These are phyloP conservation scores for Aspergillus pseudotamarii DNA, from an alignment of 2,329 filamentous ascomycete species.

Conservation along the genomic window DNA sequence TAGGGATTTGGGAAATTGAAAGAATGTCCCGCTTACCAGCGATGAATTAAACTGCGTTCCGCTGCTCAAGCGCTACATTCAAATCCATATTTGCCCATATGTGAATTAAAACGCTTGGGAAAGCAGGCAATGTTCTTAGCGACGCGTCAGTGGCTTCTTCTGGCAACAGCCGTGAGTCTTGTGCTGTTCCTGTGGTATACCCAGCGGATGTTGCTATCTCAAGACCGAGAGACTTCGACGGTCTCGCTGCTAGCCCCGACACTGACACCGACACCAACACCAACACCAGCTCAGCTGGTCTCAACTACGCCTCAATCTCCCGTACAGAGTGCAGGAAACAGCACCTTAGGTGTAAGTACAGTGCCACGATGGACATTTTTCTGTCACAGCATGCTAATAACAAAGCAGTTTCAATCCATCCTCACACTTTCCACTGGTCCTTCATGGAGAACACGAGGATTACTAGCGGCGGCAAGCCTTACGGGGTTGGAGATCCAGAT, in stretches of 20 bases:
- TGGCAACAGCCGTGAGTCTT: not conserved
- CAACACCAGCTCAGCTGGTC: not conserved
- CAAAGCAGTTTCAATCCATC: constrained; percentile 28
- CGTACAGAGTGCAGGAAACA: not conserved
- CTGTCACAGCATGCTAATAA: not conserved
- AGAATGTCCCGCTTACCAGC: too few species aligned
- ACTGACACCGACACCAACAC: too few species aligned
- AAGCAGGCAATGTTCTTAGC: not conserved
- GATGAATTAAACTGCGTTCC: not conserved
- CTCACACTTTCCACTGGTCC: constrained; percentile 35
- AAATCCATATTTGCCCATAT: not conserved
- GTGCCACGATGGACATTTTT: not conserved
- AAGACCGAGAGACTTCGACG: too few species aligned
- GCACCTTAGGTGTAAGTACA: constrained; percentile 9
- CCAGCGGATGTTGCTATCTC: not conserved
- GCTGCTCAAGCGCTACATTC: not conserved
- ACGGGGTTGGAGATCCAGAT: constrained; percentile 36
- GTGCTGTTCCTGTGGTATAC: not conserved
- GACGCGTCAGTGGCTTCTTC: not conserved
- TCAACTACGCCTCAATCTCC: not conserved
- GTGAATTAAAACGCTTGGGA: not conserved
- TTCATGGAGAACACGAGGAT: constrained; percentile 41
- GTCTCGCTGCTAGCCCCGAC: not conserved
- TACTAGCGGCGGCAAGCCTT: constrained; percentile 37
- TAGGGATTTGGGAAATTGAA: too few species aligned